Evolutionary conservation across 2,329 filamentous ascomycete species (phyloP).

Genomic region (Didymella glomerata): DNA sequence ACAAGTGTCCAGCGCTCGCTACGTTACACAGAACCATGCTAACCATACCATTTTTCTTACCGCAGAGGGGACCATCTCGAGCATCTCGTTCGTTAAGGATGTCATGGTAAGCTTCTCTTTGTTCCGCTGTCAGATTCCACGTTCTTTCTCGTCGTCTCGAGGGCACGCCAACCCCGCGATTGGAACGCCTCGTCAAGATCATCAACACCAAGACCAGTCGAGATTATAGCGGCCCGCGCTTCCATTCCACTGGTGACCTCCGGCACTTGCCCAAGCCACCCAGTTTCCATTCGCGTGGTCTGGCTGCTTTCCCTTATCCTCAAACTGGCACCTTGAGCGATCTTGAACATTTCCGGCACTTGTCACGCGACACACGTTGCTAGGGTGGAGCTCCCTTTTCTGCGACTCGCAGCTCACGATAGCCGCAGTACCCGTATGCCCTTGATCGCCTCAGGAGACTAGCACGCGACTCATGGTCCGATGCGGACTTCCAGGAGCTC

Average conservation of each 20-base stretch:
- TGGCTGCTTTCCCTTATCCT: constrained; percentile 25
- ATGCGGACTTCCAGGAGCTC: constrained; percentile 70
- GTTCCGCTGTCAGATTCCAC: constrained; percentile 25
- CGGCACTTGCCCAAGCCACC: constrained; percentile 33
- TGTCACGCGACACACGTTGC: constrained; percentile 42
- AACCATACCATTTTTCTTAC: constrained; percentile 33
- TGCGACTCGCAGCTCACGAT: constrained; percentile 41
- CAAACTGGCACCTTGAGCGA: constrained; percentile 28
- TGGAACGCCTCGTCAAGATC: constrained; percentile 32
- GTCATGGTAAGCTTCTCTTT: constrained; percentile 70
- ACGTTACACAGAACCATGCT: constrained; percentile 36
- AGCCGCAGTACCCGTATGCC: constrained; percentile 77
- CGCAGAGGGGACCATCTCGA: constrained; percentile 81
- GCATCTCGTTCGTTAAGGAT: constrained; percentile 85
- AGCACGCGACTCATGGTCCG: constrained; percentile 73
- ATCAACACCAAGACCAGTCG: constrained; percentile 36
- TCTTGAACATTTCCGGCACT: constrained; percentile 33
- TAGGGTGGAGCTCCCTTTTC: constrained; percentile 26
- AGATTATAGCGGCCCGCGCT: constrained; percentile 33
- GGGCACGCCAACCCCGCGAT: constrained; percentile 43
- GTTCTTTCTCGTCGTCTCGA: constrained; percentile 30
- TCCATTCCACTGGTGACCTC: constrained; percentile 31
- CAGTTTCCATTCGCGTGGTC: constrained; percentile 32
- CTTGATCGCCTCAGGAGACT: constrained; percentile 70
- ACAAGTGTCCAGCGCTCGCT: constrained; percentile 26